A percentile compares a stretch with the other conserved stretches of the same genome.
phyloP scores from a whole-genome alignment of 352 stramenopile genomes.

The Pythium brassicae region DNA sequence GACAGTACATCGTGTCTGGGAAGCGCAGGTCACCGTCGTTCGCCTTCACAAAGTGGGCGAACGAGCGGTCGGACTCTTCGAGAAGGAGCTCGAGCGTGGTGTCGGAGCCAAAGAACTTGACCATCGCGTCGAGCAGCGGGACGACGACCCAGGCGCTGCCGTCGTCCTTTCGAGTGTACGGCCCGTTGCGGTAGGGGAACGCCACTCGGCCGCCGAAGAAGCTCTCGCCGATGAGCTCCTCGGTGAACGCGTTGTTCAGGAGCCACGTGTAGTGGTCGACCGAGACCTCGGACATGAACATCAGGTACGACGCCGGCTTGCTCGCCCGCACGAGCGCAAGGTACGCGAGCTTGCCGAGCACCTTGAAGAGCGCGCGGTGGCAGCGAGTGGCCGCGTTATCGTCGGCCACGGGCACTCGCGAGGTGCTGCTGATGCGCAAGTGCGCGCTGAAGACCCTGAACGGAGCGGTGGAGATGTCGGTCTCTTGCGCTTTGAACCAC shows the following conservation, averaged over 20 bases:
- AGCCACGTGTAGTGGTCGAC: conserved; percentile 30
- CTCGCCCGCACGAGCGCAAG: conserved; percentile 28
- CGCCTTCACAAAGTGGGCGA: conserved; percentile 23
- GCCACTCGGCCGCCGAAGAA: conserved; percentile 28
- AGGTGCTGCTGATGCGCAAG: conserved; percentile 14
- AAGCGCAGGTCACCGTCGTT: conserved; percentile 34
- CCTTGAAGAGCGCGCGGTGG: conserved; percentile 41
- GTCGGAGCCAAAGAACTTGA: conserved; percentile 18
- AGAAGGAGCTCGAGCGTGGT: conserved; percentile 16
- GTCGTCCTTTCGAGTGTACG: conserved; percentile 34
- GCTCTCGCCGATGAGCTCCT: conserved; percentile 30
- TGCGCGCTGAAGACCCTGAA: conserved; percentile 23
- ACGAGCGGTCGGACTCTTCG: conserved; percentile 26
- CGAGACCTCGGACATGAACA: conserved; percentile 39
- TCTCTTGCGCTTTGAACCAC: conserved; percentile 29
- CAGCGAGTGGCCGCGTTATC: conserved; percentile 28
- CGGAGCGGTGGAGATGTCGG: conserved; percentile 13
- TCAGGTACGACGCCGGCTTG: conserved; percentile 35
- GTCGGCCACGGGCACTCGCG: conserved; percentile 10
- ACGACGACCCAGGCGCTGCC: conserved; percentile 37
- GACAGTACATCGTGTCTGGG: conserved; percentile 28
- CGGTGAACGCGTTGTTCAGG: conserved; percentile 20
- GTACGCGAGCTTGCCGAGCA: conserved; percentile 31
- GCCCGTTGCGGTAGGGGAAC: conserved; percentile 29
- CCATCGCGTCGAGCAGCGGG: conserved; percentile 28